Base-by-base conservation (phyloP, 1,139 yeast genomes). In the Blastobotrys buckinghamii region DNA sequence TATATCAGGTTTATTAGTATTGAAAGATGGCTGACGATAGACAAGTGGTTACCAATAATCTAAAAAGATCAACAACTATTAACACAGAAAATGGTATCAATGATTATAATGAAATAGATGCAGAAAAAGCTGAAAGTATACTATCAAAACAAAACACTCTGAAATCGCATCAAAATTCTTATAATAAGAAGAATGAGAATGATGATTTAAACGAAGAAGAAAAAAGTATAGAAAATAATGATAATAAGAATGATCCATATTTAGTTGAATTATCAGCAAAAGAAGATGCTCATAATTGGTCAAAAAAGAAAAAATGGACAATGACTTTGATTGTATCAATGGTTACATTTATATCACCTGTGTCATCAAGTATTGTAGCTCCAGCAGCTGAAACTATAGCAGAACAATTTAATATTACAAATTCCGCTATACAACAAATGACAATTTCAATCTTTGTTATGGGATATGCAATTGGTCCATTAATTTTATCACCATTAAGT, bases 391-490 rank as follows among this genome's bases (percentile, higher is more conserved):
- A 8, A 94, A 95, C 56, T 90, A 94, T 39, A 69, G 88, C 45
- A 76, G 76, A 30, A 72, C 85, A 20, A 80, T 87, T 53, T 72
- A 72, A 51, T 79, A 82, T 9, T 74, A 78, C 59, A 86, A 75
- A 64, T 69, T 79, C 51, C 95, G 87, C 12, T 77, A 86, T 6
- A 66, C 73, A 5, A 96, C 86, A 67, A 96, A 88, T 24, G 80
- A 96, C 10, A 90, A 0, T 87, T 88, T 86, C 96, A 1, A 71
- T 88, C 34, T 87, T 88, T 95, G 96, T 89, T 45, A 64, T 86
- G 36, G 97, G 96, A 2, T 89, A 88, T 61, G 77, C 90, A 19
- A 77, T 88, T 22, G 97, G 97, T 38, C 96, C 96, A 1, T 71
- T 89, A 53, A 59, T 88, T 26, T 89, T 96, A 95, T 88, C 96